Conservation (phyloP, 768 basidiomycete genomes). For the Lactifluus hygrophoroides region DNA sequence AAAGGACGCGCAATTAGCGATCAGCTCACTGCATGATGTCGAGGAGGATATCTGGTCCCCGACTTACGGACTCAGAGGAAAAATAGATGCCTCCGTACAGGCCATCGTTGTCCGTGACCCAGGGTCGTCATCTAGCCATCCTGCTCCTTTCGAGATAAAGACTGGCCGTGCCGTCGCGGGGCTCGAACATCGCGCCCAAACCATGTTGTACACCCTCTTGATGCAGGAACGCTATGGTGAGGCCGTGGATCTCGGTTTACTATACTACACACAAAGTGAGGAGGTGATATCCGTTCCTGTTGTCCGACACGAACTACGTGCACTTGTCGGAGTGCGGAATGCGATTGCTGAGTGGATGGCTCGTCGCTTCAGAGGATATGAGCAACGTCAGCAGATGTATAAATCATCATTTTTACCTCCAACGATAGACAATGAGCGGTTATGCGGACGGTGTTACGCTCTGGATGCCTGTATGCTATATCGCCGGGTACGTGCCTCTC, state of each 20-base stretch:
- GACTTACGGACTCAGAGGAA: slow-evolving; percentile 89
- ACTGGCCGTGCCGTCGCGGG: slow-evolving; percentile 71
- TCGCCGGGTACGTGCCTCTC: slow-evolving; percentile 50
- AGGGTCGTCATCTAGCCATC: slow-evolving; percentile 26
- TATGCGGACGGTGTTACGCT: slow-evolving; percentile 75
- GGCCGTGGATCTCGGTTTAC: slow-evolving; percentile 70
- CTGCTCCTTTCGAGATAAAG: slow-evolving; percentile 91
- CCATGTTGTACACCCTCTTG: slow-evolving; percentile 91
- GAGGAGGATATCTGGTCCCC: slow-evolving; percentile 99
- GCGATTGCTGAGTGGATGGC: slow-evolving; percentile 74
- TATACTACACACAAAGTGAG: slow-evolving; percentile 92
- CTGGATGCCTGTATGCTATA: slow-evolving; percentile 91
- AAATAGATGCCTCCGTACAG: slow-evolving; percentile 85
- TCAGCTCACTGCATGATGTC: slow-evolving; percentile 70
- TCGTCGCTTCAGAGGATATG: slow-evolving; percentile 31
- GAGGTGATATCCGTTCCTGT: slow-evolving; percentile 78
- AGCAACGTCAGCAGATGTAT: slow-evolving; percentile 20
- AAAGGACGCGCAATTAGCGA: slow-evolving; percentile 52
- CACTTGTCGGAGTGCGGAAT: slow-evolving; percentile 74
- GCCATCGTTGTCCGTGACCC: slow-evolving; percentile 40
- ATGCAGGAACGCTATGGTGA: slow-evolving; percentile 86
- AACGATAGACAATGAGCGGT: slow-evolving; percentile 72
- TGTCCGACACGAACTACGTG: slow-evolving; percentile 74
- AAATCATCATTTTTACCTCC: slow-evolving; percentile 63
- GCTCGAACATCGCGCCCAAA: slow-evolving; percentile 96